Percentiles rank a stretch among this genome's conserved stretches.
These are phyloP conservation scores for Handroanthus guayacan DNA, from an alignment of 257 asterid species.

Conservation along the genomic window DNA sequence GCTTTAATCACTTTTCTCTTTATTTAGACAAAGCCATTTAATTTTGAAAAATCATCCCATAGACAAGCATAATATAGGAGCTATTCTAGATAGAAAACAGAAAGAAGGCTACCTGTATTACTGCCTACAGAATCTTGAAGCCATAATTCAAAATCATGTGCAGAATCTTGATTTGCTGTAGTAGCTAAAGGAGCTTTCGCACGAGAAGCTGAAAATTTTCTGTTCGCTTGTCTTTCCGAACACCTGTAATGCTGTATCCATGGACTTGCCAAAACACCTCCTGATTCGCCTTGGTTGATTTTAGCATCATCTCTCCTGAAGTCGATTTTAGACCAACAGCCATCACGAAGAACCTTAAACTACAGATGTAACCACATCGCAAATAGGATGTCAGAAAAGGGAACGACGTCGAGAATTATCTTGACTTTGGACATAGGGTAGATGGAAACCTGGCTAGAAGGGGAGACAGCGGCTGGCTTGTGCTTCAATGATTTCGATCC, in stretches of 20 bases:
- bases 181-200: conserved; percentile 23
- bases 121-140: conserved; percentile 40
- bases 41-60: neutral
- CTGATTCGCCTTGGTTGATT: conserved; percentile 38
- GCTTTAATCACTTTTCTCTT: neutral
- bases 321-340: conserved; percentile 56
- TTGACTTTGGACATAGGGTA: neutral
- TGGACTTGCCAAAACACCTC: conserved; percentile 44
- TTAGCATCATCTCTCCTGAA: conserved; percentile 42
- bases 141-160: conserved; percentile 32
- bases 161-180: conserved; percentile 5
- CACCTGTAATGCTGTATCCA: conserved; percentile 59
- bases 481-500: conserved; percentile 38
- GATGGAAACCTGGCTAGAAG: conserved; percentile 57
- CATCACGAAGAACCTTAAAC: conserved; percentile 62
- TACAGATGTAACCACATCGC: conserved; percentile 20
- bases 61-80: neutral
- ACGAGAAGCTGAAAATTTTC: conserved; percentile 26
- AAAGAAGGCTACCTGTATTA: conserved; percentile 47
- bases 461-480: conserved; percentile 28
- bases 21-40: neutral
- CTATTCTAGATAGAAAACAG: neutral
- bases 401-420: neutral
- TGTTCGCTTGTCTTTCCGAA: conserved; percentile 35
- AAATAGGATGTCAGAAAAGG: neutral